These are phyloP conservation scores for Crithidia thermophila DNA, from an alignment of 208 protist species.

Conservation along the genomic window DNA sequence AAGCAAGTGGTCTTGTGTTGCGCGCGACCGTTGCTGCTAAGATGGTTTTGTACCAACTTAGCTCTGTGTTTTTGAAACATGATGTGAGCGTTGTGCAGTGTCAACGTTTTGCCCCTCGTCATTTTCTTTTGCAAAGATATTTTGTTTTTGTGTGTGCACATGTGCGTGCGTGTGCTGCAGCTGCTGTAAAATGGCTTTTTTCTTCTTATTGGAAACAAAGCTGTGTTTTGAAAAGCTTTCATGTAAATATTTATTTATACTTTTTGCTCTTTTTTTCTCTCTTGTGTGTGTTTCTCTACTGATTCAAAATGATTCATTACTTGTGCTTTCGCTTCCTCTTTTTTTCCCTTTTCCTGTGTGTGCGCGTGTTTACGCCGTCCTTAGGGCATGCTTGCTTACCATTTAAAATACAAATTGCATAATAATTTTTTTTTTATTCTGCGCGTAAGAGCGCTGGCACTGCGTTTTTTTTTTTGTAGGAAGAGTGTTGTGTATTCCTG, in stretches of 20 bases:
- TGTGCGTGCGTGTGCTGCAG: not conserved
- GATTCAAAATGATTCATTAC: not conserved
- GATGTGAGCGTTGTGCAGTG: too few species aligned
- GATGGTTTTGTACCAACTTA: too few species aligned
- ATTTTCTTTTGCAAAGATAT: not conserved
- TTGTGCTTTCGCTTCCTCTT: not conserved
- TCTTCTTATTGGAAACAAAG: not conserved
- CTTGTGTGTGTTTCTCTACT: slow-evolving; percentile 1
- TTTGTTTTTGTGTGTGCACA: not conserved
- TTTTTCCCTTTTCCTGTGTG: not conserved
- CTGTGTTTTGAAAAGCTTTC: not conserved
- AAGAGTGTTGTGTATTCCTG: not conserved
- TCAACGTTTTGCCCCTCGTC: not conserved
- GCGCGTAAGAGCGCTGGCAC: not conserved
- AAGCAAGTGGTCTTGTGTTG: too few species aligned
- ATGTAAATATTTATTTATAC: not conserved
- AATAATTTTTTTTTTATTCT: not conserved
- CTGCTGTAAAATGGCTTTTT: too few species aligned
- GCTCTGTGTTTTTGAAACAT: too few species aligned
- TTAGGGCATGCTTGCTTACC: not conserved
- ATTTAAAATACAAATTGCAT: too few species aligned
- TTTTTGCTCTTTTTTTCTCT: slow-evolving; percentile 5
- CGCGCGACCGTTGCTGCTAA: too few species aligned
- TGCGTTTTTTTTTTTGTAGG: not conserved
- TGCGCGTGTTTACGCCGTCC: not conserved